Evolutionary conservation across 2,329 filamentous ascomycete species (phyloP).

Genomic region (Sarocladium kiliense): DNA sequence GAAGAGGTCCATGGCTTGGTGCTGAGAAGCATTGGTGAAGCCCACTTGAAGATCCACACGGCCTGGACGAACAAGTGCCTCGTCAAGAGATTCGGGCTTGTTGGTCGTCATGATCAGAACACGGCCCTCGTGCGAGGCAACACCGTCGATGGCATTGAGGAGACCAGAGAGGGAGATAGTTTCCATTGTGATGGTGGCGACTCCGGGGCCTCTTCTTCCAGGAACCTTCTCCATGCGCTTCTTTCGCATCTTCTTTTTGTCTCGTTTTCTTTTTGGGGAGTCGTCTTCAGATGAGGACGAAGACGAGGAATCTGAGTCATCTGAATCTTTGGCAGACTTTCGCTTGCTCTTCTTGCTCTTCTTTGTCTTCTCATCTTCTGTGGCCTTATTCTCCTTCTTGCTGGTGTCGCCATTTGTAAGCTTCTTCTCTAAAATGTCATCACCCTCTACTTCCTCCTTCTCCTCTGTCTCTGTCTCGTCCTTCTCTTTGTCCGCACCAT

Average conservation of each 20-base stretch:
- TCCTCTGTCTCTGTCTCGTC: conserved; percentile 13
- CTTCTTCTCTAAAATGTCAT: conserved; percentile 8
- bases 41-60: conserved; percentile 65
- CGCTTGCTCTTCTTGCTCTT: conserved; percentile 18
- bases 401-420: background rate
- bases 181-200: conserved; percentile 14
- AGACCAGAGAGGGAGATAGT: conserved; percentile 73
- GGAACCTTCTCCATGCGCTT: conserved; percentile 9
- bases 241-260: conserved; percentile 13
- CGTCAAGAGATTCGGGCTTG: conserved; percentile 65
- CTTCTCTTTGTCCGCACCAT: conserved; percentile 20
- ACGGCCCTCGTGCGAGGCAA: conserved; percentile 72
- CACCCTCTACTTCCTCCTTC: conserved; percentile 13
- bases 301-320: conserved; percentile 14
- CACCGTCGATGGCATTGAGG: conserved; percentile 79
- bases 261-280: conserved; percentile 14
- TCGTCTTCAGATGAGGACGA: conserved; percentile 15
- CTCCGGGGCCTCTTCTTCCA: background rate
- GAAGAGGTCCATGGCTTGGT: conserved; percentile 54
- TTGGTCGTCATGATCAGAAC: conserved; percentile 83
- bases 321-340: conserved; percentile 13
- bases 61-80: conserved; percentile 68
- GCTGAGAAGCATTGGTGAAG: conserved; percentile 53
- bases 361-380: conserved; percentile 27
- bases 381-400: conserved; percentile 14